Conservation (phyloP, 306 rosid species). For the Lotus japonicus region DNA sequence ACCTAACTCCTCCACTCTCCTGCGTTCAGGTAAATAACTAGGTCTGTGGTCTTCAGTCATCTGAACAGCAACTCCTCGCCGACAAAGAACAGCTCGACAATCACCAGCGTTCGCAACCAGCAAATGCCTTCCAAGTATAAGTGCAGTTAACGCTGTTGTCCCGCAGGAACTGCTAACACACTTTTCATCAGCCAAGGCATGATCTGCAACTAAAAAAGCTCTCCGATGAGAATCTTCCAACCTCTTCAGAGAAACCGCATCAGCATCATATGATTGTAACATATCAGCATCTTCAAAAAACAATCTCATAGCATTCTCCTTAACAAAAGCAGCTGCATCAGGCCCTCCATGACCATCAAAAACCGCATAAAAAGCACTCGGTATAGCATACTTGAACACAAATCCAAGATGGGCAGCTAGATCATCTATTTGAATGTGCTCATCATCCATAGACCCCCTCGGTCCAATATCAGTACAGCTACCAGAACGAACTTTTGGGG, state of each 20-base stretch:
- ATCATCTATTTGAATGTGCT: slow-evolving; percentile 72
- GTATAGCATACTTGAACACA: slow-evolving; percentile 33
- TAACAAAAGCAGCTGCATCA: slow-evolving; percentile 69
- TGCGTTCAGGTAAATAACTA: slow-evolving; percentile 50
- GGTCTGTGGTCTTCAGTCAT: slow-evolving; percentile 80
- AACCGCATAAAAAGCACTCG: slow-evolving; percentile 73
- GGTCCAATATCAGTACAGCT: slow-evolving; percentile 70
- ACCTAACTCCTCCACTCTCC: slow-evolving; percentile 60
- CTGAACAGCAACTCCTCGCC: slow-evolving; percentile 60
- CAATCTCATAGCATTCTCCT: slow-evolving; percentile 60
- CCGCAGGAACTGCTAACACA: slow-evolving; percentile 58
- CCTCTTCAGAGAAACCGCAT: slow-evolving; percentile 36
- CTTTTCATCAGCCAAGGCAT: slow-evolving; percentile 53
- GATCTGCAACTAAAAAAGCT: slow-evolving; percentile 68
- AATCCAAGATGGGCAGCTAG: slow-evolving; percentile 57
- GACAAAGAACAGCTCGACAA: slow-evolving; percentile 84
- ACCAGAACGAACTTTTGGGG: slow-evolving; percentile 67
- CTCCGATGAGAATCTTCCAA: slow-evolving; percentile 65
- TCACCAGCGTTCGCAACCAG: slow-evolving; percentile 88
- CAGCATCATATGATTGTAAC: slow-evolving; percentile 41
- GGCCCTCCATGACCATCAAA: slow-evolving; percentile 98
- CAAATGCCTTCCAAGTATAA: slow-evolving; percentile 68
- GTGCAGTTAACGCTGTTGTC: slow-evolving; percentile 78
- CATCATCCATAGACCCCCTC: slow-evolving; percentile 74
- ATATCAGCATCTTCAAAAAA: slow-evolving; percentile 63